Evolutionary conservation across 225 moss, liverwort and hornwort species (phyloP).

Genomic region (Sphagnum tenellum): DNA sequence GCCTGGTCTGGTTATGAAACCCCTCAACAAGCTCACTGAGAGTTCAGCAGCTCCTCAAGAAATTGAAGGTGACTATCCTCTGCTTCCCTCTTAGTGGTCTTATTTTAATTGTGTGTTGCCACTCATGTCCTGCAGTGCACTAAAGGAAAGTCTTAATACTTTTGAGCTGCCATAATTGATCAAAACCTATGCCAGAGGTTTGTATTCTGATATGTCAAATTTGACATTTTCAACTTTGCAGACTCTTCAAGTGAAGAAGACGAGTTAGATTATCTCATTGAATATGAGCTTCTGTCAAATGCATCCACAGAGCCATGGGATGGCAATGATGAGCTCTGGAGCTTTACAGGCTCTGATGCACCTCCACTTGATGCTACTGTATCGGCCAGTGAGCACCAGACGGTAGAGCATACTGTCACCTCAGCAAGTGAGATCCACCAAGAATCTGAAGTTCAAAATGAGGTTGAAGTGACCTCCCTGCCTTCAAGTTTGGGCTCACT

Average conservation of each 20-base stretch:
- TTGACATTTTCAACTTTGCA: constrained; percentile 4
- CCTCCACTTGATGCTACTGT: constrained; percentile 28
- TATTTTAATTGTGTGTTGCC: background rate
- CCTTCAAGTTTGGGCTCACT: constrained; percentile 20
- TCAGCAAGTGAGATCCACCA: constrained; percentile 6
- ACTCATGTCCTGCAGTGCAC: too few species aligned
- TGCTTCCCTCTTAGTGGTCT: background rate
- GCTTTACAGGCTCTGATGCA: constrained; percentile 37
- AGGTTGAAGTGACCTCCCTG: constrained; percentile 18
- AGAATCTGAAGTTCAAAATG: constrained; percentile 10
- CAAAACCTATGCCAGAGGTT: too few species aligned
- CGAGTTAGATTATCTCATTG: constrained; percentile 76
- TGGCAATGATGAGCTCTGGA: constrained; percentile 78
- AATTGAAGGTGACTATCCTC: constrained; percentile 18
- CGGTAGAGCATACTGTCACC: constrained; percentile 4
- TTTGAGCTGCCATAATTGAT: too few species aligned
- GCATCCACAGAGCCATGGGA: constrained; percentile 97
- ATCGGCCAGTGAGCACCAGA: constrained; percentile 17
- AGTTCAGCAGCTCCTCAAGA: constrained; percentile 28
- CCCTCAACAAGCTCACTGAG: constrained; percentile 30
- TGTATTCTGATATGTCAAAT: too few species aligned
- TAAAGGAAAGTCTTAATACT: too few species aligned
- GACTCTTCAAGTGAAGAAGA: constrained; percentile 64
- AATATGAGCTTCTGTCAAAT: constrained; percentile 91
- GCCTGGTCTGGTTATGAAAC: constrained; percentile 89